Conservation (phyloP, 495 filamentous ascomycete genomes). For the Apiosordaria backusii region DNA sequence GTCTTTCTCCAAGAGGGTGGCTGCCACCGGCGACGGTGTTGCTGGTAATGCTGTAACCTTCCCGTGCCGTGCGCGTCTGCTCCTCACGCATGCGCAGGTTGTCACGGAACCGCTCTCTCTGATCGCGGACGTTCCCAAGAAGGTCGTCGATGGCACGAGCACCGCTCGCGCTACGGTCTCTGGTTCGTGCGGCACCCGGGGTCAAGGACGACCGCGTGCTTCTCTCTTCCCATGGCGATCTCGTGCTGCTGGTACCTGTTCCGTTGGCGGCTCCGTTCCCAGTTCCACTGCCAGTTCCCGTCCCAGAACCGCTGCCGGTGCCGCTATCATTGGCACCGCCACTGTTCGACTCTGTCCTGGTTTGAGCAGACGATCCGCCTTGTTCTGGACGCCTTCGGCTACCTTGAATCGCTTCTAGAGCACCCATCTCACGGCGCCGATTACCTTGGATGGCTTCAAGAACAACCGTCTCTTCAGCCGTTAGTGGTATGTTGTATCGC, state of each 20-base stretch:
- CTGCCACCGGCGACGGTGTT: neutral
- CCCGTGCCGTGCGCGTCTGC: neutral
- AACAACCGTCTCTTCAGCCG: conserved; percentile 45
- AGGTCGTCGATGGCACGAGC: conserved; percentile 28
- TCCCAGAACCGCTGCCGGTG: conserved; percentile 7
- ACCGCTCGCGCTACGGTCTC: conserved; percentile 26
- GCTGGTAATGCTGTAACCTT: neutral
- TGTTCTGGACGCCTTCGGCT: conserved; percentile 7
- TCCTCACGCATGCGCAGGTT: neutral
- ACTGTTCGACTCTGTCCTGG: conserved; percentile 7
- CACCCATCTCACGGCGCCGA: conserved; percentile 33
- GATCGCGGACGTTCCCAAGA: conserved; percentile 26
- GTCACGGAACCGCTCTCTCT: conserved; percentile 25
- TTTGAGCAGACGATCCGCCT: conserved; percentile 13
- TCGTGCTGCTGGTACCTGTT: neutral
- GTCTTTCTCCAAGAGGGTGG: conserved; percentile 13
- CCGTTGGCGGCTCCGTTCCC: neutral
- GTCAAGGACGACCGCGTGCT: conserved; percentile 12
- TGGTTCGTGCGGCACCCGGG: neutral
- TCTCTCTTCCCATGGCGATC: conserved; percentile 10
- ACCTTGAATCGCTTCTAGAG: conserved; percentile 30
- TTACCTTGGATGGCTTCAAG: conserved; percentile 47
- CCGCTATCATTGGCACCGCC: neutral
- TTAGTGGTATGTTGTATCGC: conserved; percentile 38
- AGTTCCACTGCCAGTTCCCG: neutral